A percentile compares a stretch with the other conserved stretches of the same genome.
Conservation (phyloP, 768 basidiomycete genomes). For the Termitomyces sp. region DNA sequence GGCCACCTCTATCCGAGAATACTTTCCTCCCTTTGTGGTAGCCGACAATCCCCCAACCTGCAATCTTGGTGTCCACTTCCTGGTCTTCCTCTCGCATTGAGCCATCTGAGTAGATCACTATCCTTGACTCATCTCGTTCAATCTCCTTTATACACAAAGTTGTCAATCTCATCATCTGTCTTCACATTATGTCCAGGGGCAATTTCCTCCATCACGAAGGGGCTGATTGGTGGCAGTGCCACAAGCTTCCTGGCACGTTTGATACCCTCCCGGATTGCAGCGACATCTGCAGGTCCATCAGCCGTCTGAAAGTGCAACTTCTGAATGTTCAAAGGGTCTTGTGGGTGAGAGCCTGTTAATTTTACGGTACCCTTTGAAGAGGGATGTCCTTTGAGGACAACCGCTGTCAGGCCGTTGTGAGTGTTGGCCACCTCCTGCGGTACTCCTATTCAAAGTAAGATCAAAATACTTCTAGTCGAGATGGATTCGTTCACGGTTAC, state of each 20-base stretch:
- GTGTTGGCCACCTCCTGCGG: conserved; percentile 16
- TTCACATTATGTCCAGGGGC: conserved; percentile 15
- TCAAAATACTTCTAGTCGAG: neutral
- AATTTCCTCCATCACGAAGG: conserved; percentile 15
- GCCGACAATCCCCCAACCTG: no score
- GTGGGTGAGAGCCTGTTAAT: conserved; percentile 23
- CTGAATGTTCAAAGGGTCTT: conserved; percentile 23
- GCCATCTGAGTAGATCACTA: no score
- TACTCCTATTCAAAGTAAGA: conserved; percentile 9
- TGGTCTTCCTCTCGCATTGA: no score
- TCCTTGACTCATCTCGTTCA: no score
- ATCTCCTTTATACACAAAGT: no score
- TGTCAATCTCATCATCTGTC: conserved; percentile 18
- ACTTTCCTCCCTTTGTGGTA: no score
- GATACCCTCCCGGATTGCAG: conserved; percentile 20
- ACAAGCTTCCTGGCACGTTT: conserved; percentile 17
- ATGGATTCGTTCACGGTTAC: conserved; percentile 1
- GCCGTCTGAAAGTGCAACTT: conserved; percentile 22
- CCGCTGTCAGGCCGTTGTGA: conserved; percentile 18
- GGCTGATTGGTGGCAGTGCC: conserved; percentile 8
- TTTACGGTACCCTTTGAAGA: conserved; percentile 24
- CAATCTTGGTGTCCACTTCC: no score
- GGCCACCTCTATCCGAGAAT: no score
- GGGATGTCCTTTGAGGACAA: conserved; percentile 22
- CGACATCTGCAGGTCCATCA: conserved; percentile 18